Base-by-base conservation (phyloP, 345 rosid genomes). In the Orychophragmus violaceus region DNA sequence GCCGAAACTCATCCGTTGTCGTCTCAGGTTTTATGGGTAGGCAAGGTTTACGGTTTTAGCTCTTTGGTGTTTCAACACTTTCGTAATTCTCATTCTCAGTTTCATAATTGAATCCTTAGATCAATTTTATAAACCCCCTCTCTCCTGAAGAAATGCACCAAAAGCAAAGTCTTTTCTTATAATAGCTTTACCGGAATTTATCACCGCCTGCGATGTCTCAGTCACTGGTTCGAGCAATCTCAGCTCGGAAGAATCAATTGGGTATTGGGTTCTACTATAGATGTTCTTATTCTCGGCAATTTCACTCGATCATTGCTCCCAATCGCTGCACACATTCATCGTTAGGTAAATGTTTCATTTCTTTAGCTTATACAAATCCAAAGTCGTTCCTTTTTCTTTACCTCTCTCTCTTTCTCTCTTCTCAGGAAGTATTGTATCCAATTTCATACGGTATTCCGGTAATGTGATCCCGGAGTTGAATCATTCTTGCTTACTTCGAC, bases 181-280 rank as follows among this genome's bases (percentile, higher is more conserved):
- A 54, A 30, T n/a, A 29, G 14, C 39, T 10, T 28, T 0, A 30
- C 4, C 45, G 44, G 46, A 32, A 14, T 59, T 45, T 4, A 3
- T 27, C 19, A 2, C 12, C 36, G 14, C 5, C 37, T 13, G 16
- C 61, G 8, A 77, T 77, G 77, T 69, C 78, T 59, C 75, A 59
- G 49, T 64, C 75, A 46, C 62, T 65, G 16, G 1, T 74, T 46
- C 78, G 75, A 64, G 75, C 69, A 36, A 44, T 77, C 33, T 57
- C 63, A 42, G 61, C 70, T 64, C 74, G 77, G 17, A 77, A 66
- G 68, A 77, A 57, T 35, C 74, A 57, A 28, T 51, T 49, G 36
- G 32, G 16, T 33, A 0, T 51, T 19, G 67, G 64, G 3, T 10
- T 72, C 21, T 44, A 39, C 64, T 1, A 14, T 6, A 66, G 73